Percentiles rank a stretch among this genome's conserved stretches.
Evolutionary conservation across 2,329 filamentous ascomycete genomes (phyloP).

Genomic region (Teratosphaeria nubilosa): DNA sequence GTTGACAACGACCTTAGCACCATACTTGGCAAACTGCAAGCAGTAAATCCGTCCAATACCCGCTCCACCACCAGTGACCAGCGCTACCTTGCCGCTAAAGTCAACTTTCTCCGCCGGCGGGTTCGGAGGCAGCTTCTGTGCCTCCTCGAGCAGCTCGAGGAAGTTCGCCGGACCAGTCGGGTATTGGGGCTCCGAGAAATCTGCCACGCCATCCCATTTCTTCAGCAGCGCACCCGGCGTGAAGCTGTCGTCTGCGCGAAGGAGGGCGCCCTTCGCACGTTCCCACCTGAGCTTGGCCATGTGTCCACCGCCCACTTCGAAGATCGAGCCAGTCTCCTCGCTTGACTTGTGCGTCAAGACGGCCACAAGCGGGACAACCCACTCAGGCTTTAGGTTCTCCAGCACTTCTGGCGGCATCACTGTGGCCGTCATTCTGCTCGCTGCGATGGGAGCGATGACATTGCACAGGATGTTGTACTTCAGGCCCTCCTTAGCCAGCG

Average conservation of each 20-base stretch:
- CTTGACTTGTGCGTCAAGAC: slow-evolving; percentile 79
- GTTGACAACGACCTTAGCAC: slow-evolving; percentile 84
- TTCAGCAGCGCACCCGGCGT: slow-evolving; percentile 79
- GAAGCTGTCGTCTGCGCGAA: slow-evolving; percentile 80
- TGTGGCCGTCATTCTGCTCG: slow-evolving; percentile 89
- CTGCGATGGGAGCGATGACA: slow-evolving; percentile 89
- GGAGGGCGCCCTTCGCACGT: slow-evolving; percentile 74
- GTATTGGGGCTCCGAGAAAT: slow-evolving; percentile 77
- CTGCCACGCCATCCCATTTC: slow-evolving; percentile 79
- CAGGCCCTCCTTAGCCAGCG: slow-evolving; percentile 87
- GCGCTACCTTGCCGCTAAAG: slow-evolving; percentile 74
- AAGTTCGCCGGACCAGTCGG: slow-evolving; percentile 83
- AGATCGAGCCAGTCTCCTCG: slow-evolving; percentile 81
- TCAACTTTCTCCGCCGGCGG: slow-evolving; percentile 63
- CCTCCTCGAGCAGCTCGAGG: slow-evolving; percentile 72
- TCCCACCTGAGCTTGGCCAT: slow-evolving; percentile 93
- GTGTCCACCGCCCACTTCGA: slow-evolving; percentile 87
- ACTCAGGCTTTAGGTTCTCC: slow-evolving; percentile 77
- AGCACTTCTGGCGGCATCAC: slow-evolving; percentile 92
- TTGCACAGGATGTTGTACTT: slow-evolving; percentile 98
- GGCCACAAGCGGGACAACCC: slow-evolving; percentile 88
- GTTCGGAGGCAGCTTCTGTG: slow-evolving; percentile 65
- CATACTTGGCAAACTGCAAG: slow-evolving; percentile 74
- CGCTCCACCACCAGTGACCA: slow-evolving; percentile 80
- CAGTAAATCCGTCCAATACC: slow-evolving; percentile 88